Base-by-base conservation (phyloP, 2,329 filamentous ascomycete genomes). In the Sordariomycetes sp. region DNA sequence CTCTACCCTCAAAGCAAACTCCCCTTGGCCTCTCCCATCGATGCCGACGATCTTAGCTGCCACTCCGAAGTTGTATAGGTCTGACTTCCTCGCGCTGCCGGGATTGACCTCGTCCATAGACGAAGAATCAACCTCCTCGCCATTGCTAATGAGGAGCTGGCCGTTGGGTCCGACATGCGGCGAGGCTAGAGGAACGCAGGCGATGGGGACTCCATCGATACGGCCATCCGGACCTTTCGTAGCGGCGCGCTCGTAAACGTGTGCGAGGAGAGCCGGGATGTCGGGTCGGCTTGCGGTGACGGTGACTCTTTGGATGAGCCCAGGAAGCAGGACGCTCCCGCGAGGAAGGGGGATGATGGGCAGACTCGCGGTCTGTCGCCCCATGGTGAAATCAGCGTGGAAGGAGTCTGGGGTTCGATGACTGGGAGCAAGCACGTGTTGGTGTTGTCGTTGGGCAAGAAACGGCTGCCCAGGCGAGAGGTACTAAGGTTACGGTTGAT, bases 1-100 rank as follows among this genome's bases (percentile, higher is more conserved):
- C 55, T 96, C 87, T 3, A 98, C 86, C 5, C 94, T 70, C 34
- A 98, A 60, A 37, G 79, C 80, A 49, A 94, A 80, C 51, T 95
- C 83, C 20, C 79, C 75, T 9, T 78, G 77, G 30, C 78, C 77
- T 36, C 78, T 73, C 19, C 84, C 83, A 55, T 90, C 83, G 30
- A 90, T 79, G 33, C 81, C 82, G 37, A 79, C 73, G 44, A 90
- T 83, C 60, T 80, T 86, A 21, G 81, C 84, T 18, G 87, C 72
- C 5, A 87, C 86, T 31, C 87, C 92, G 58, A 82, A 90, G 33
- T 72, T 72, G 59, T 84, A 96, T 3, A 98, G 62, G 48, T 95
- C 86, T 3, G 72, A 66, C 51, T 77, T 83, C 49, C 66, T 74
- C 39, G 74, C 71, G 46, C 68, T 72, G 27, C 66, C 66, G 6